phyloP scores from a whole-genome alignment of 2,329 filamentous ascomycete species.

The Penicillium decumbens region DNA sequence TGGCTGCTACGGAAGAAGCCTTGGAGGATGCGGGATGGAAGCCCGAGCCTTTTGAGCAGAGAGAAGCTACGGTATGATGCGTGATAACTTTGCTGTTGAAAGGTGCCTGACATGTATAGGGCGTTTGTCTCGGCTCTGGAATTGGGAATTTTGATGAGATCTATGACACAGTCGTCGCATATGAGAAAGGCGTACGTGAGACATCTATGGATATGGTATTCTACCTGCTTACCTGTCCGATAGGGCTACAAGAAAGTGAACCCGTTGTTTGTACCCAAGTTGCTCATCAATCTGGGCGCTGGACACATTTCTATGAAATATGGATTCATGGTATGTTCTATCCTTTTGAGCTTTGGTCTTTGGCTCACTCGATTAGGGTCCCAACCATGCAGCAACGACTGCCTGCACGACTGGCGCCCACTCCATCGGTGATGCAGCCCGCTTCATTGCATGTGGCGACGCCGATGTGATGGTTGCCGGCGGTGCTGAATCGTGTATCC shows the following conservation, averaged over 20 bases:
- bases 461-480: constrained; percentile 96
- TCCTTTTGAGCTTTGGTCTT: not conserved
- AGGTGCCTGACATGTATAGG: constrained; percentile 43
- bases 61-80: constrained; percentile 61
- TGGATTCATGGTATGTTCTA: constrained; percentile 59
- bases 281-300: constrained; percentile 91
- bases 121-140: constrained; percentile 88
- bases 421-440: constrained; percentile 87
- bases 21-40: constrained; percentile 76
- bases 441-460: constrained; percentile 85
- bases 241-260: constrained; percentile 91
- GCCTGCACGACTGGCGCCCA: constrained; percentile 96
- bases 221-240: constrained; percentile 8
- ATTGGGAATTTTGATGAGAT: constrained; percentile 92
- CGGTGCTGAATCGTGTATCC: constrained; percentile 90
- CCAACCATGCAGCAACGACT: constrained; percentile 88
- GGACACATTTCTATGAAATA: constrained; percentile 92
- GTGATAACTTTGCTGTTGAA: constrained; percentile 7
- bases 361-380: constrained; percentile 53
- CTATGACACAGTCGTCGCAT: constrained; percentile 75
- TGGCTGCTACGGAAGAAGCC: constrained; percentile 82
- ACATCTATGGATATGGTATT: not conserved
- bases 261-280: constrained; percentile 84
- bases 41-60: constrained; percentile 56
- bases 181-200: constrained; percentile 61